A percentile compares a stretch with the other conserved stretches of the same genome.
Evolutionary conservation across 1,284 basidiomycete genomes (phyloP).

Genomic region (Microbotryomycetes sp.): DNA sequence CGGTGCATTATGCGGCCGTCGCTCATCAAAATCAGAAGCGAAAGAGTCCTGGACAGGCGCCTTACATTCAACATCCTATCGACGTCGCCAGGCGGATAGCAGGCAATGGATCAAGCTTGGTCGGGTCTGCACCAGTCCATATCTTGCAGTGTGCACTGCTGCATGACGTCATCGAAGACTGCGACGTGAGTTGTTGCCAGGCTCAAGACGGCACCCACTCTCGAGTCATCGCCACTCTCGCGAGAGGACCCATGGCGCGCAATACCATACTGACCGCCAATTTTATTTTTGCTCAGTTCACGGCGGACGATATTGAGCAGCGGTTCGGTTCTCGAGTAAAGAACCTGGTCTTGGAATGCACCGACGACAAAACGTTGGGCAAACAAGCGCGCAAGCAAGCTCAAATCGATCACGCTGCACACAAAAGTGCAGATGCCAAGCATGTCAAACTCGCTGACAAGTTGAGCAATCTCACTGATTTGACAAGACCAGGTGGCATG

Average conservation of each 20-base stretch:
- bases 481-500: slow-evolving; percentile 42
- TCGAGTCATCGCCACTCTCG: too few relatives aligned
- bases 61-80: slow-evolving; percentile 31
- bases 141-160: slow-evolving; percentile 43
- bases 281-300: too few relatives aligned
- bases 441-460: slow-evolving; percentile 45
- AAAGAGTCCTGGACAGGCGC: slow-evolving; percentile 14
- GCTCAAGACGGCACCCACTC: too few relatives aligned
- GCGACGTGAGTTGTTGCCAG: too few relatives aligned
- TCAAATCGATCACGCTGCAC: slow-evolving; percentile 43
- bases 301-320: not conserved
- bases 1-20: slow-evolving; percentile 19
- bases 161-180: slow-evolving; percentile 48
- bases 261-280: too few relatives aligned
- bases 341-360: slow-evolving; percentile 35
- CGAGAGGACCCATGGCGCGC: too few relatives aligned
- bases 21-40: slow-evolving; percentile 22
- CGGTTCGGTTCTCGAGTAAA: slow-evolving; percentile 43
- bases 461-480: slow-evolving; percentile 45
- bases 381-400: slow-evolving; percentile 41
- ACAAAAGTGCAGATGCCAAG: slow-evolving; percentile 42
- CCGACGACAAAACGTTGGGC: slow-evolving; percentile 14
- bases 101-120: not conserved
- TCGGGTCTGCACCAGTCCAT: slow-evolving; percentile 7
- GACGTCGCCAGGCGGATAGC: slow-evolving; percentile 23